Base-by-base conservation (phyloP, 2,329 filamentous ascomycete species). In the Fusarium palustre region DNA sequence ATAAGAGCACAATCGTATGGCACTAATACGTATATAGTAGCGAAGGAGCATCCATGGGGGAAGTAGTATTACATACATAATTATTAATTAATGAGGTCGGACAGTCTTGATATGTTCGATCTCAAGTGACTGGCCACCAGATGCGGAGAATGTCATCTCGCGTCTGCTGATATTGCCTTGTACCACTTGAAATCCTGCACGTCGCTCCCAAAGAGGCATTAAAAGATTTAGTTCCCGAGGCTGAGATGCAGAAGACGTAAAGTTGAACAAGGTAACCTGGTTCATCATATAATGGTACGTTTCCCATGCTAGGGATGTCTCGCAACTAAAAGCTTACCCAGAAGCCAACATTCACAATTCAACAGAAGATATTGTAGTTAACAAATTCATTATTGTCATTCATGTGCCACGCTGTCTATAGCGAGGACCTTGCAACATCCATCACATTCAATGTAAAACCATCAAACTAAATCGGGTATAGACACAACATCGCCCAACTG, bases 381-480 rank as follows among this genome's bases (percentile, higher is more conserved):
- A 31, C 30, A 62, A 30, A 41, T 11, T 59, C 54, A 33, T 59
- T 28, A 64, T 55, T 60, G 33, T 42, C 11, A 57, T 57, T 57
- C 15, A 53, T 34, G 42, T 57, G 34, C 18, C 18, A 22, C 43
- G 31, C 46, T 18, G 7, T 22, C 31, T 45, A 39, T 16, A 31
- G 22, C 33, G 42, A 34, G 39, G 22, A 30, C 28, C 16, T 41
- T 31, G 9, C 16, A 49, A 45, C 16, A 41, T 20, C 24, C 48
- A 31, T 20, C 31, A 31, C 34, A 45, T 39, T n/a, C 63, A 48
- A 55, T 48, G 31, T 39, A 54, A 48, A 47, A 55, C 56, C 56
- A 59, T 59, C 47, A 20, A 66, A 55, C 54, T 50, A 18, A 48
- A 64, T 62, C 30, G 58, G 65, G 65, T 68, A 68, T 68, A 59